Base-by-base conservation (phyloP, 129 eudicot genomes). In the Arctium minus region DNA sequence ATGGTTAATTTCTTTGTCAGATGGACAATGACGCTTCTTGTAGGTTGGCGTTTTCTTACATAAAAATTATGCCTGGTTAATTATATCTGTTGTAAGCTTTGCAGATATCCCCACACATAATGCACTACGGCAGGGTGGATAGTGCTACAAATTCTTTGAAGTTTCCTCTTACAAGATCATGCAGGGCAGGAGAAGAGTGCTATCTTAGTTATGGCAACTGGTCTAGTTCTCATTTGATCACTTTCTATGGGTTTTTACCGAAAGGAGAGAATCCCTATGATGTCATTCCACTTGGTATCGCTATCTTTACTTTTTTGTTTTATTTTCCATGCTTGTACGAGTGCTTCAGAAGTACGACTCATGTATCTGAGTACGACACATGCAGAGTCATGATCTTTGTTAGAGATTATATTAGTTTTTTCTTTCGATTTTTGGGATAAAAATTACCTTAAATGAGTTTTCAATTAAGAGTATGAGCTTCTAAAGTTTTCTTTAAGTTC, bases 101-200 rank as follows among this genome's bases (percentile, higher is more conserved):
- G 84, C 88, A 93, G 99, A 85, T 79, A 36, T 85, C 88, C 79
- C 99, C 99, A 0, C 99, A 96, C 86, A 82, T 96, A 87, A 83
- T 91, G 90, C 86, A 91, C 82, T 96, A 96, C n/a, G 97, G 99
- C 1, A 90, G 89, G 87, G 86, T 91, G 42, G 97, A 96, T 70
- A 73, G 84, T 48, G 82, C 76, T n/a, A 86, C 99, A 31, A 81
- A 89, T 64, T 85, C 89, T 8, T 70, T 96, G 18, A 93, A 89
- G 27, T 93, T 96, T 77, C 90, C 91, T 53, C 89, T 96, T 75
- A 88, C 97, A 37, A 93, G 97, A 79, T 85, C 93, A 40, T 96
- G 99, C 89, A 85, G 65, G 78, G 86, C 86, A 8, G 99, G 98
- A 64, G 92, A 96, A 81, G 90, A 96, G 74, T 93, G 97, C 77